These are phyloP conservation scores for Hypoxylon intermedium DNA, from an alignment of 495 filamentous ascomycete genomes.

Conservation along the genomic window DNA sequence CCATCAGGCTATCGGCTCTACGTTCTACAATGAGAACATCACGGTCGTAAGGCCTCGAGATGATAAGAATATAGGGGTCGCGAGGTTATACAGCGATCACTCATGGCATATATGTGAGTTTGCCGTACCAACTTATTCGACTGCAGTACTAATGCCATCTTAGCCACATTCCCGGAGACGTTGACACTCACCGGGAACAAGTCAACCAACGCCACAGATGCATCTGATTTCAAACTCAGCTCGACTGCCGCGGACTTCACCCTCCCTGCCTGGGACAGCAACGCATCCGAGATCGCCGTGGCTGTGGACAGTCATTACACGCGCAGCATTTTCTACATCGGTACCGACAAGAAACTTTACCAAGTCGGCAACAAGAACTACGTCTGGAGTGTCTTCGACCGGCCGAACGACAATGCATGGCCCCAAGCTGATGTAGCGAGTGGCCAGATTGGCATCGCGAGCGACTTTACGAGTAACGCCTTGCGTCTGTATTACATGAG, in stretches of 20 bases:
- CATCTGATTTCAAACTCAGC: slow-evolving; percentile 14
- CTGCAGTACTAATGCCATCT: neutral
- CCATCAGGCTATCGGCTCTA: slow-evolving; percentile 33
- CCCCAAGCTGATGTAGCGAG: slow-evolving; percentile 34
- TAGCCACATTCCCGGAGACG: slow-evolving; percentile 38
- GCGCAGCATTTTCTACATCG: slow-evolving; percentile 42
- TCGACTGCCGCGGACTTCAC: slow-evolving; percentile 10
- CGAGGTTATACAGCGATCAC: slow-evolving; percentile 26
- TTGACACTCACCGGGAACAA: slow-evolving; percentile 21
- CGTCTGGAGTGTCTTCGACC: slow-evolving; percentile 11
- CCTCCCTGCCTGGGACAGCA: slow-evolving; percentile 36
- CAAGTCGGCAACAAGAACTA: slow-evolving; percentile 28
- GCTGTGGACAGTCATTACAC: slow-evolving; percentile 34
- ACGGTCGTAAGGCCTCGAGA: slow-evolving; percentile 36
- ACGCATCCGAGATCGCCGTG: slow-evolving; percentile 28
- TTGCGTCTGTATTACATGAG: slow-evolving; percentile 38
- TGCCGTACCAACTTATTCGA: neutral
- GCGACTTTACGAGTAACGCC: slow-evolving; percentile 16
- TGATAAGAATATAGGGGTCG: slow-evolving; percentile 33
- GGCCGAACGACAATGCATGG: slow-evolving; percentile 15
- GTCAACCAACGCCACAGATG: slow-evolving; percentile 33
- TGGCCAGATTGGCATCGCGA: slow-evolving; percentile 30
- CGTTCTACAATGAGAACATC: slow-evolving; percentile 36
- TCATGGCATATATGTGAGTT: slow-evolving; percentile 40
- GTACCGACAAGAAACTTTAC: slow-evolving; percentile 33